phyloP scores from a whole-genome alignment of 345 rosid genomes.

The Aethionema arabicum region DNA sequence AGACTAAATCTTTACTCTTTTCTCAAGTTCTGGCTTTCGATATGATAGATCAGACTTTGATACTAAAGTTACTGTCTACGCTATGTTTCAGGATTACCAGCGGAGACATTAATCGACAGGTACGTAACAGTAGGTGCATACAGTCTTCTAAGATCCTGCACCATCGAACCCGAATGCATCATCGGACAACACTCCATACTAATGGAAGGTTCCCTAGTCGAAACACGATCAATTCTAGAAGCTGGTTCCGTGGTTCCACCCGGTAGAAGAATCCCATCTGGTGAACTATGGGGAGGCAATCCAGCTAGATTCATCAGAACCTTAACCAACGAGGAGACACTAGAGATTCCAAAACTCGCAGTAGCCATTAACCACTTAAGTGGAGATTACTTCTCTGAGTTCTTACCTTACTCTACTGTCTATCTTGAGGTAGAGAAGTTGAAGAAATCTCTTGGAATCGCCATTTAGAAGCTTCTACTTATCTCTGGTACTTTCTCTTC shows the following conservation, averaged over 20 bases:
- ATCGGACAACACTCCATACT: conserved; percentile 96
- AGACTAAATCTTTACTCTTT: conserved; percentile 1
- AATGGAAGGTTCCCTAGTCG: conserved; percentile 97
- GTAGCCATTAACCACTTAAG: conserved; percentile 90
- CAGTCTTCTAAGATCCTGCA: conserved; percentile 82
- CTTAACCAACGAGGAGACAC: conserved; percentile 82
- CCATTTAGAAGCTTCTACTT: conserved; percentile 39
- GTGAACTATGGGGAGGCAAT: conserved; percentile 99
- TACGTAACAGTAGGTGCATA: conserved; percentile 89
- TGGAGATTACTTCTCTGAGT: conserved; percentile 71
- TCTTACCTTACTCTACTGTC: conserved; percentile 85
- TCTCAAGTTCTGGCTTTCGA: conserved; percentile 7
- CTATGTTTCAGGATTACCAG: conserved; percentile 74
- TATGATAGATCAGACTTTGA: conserved; percentile 2
- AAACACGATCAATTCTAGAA: conserved; percentile 86
- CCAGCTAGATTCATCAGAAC: conserved; percentile 87
- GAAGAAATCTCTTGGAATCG: conserved; percentile 69
- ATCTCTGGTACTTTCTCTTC: conserved; percentile 10
- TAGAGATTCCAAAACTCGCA: conserved; percentile 95
- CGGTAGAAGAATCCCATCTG: conserved; percentile 91
- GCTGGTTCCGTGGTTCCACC: conserved; percentile 97
- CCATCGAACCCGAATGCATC: conserved; percentile 97
- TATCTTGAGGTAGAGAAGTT: conserved; percentile 95
- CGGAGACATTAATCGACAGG: conserved; percentile 81
- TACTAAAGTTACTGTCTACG: conserved; percentile 4